These are phyloP conservation scores for Leishmania guyanensis DNA, from an alignment of 208 protist genomes.

Conservation along the genomic window DNA sequence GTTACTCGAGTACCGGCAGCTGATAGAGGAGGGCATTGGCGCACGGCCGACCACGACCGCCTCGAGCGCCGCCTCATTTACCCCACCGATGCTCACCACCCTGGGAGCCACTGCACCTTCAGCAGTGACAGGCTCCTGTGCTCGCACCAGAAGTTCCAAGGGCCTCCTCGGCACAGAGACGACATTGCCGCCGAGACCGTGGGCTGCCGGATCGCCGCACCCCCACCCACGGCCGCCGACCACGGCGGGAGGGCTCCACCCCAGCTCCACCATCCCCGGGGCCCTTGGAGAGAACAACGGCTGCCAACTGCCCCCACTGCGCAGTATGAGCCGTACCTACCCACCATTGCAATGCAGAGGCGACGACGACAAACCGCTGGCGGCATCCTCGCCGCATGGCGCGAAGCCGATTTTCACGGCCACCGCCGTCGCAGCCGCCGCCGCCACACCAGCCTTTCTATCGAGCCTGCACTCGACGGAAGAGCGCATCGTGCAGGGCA, in stretches of 20 bases:
- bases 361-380: background rate
- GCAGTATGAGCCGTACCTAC: background rate
- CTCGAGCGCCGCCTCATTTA: background rate
- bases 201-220: background rate
- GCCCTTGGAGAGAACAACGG: background rate
- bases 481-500: slow-evolving; percentile 19
- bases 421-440: background rate
- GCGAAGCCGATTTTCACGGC: too few species aligned
- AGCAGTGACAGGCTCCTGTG: background rate
- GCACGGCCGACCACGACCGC: slow-evolving; percentile 2
- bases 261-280: background rate
- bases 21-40: slow-evolving; percentile 51
- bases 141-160: background rate
- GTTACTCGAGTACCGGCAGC: slow-evolving; percentile 77
- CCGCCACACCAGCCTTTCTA: background rate
- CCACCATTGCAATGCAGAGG: background rate
- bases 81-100: background rate
- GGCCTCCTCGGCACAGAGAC: background rate
- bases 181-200: background rate
- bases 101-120: background rate
- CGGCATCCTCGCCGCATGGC: background rate
- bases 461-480: slow-evolving; percentile 26
- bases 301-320: slow-evolving; percentile 5
- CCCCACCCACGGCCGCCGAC: background rate
- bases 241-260: background rate